A percentile compares a stretch with the other conserved stretches of the same genome.
Evolutionary conservation across 2,329 filamentous ascomycete species (phyloP).

Genomic region (Ophiocordyceps robertsii): DNA sequence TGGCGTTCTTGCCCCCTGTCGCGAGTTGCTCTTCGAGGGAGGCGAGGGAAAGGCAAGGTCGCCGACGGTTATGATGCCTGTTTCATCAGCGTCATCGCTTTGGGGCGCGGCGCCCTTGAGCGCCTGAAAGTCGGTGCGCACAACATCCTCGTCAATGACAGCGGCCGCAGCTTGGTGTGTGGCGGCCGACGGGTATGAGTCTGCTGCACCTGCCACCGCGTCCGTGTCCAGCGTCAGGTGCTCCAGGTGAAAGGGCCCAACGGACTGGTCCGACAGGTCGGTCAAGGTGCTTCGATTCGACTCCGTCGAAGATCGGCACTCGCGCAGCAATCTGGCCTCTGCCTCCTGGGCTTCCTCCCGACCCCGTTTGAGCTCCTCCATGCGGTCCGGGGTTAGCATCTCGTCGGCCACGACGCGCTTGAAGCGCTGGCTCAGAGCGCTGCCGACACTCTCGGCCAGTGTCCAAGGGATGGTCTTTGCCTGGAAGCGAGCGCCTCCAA

Average conservation of each 20-base stretch:
- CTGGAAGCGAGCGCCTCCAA: background rate
- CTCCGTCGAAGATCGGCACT: conserved; percentile 10
- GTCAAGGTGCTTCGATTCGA: conserved; percentile 10
- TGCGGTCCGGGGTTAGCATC: conserved; percentile 39
- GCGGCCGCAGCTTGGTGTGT: background rate
- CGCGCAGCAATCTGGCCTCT: conserved; percentile 7
- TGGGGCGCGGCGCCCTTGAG: background rate
- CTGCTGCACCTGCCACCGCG: conserved; percentile 8
- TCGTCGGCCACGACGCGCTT: conserved; percentile 43
- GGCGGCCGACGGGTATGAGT: conserved; percentile 5
- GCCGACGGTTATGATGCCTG: background rate
- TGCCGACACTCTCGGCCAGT: conserved; percentile 42
- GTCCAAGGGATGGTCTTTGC: conserved; percentile 30
- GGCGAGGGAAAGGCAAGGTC: background rate
- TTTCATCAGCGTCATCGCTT: background rate
- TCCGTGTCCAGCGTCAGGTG: conserved; percentile 29
- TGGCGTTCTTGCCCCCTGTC: conserved; percentile 1
- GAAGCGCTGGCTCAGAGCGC: conserved; percentile 42
- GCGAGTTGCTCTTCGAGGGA: conserved; percentile 10
- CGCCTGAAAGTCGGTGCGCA: conserved; percentile 11
- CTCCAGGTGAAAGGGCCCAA: conserved; percentile 37
- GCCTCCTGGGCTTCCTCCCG: conserved; percentile 12
- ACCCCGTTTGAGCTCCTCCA: conserved; percentile 30
- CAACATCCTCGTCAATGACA: conserved; percentile 9
- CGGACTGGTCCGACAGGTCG: conserved; percentile 21